Evolutionary conservation across 192 early-diverging fungal genomes (phyloP), one percentile per base, ranked within the genome.

Genomic region (Coemansia sp.): DNA sequence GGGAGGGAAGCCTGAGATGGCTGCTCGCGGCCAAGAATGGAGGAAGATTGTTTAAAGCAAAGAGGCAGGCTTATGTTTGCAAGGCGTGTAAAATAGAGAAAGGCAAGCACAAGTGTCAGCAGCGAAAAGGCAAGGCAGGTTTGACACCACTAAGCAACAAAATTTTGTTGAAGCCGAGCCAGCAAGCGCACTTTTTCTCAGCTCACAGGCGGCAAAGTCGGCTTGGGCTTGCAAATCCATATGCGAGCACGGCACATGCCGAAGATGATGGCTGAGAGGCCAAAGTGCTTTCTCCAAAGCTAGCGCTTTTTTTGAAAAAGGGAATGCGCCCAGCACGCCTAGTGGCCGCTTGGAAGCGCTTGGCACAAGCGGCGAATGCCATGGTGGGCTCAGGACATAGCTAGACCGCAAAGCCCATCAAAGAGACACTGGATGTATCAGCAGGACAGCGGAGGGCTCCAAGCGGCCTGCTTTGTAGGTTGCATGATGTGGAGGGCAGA

Each of bases 201-300:
- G 59, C 59, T 37, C 59, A 60, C 65, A 59, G 60, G 57, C 16
- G 24, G 51, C 58, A 67, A 67, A 45, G 39, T 33, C 55, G 68
- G 53, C 45, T 50, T 26, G 55, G 67, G 11, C 34, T 57, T 61
- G 67, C 21, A 70, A 57, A 63, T 63, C 68, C 60, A 70, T 63
- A 61, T 62, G 67, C 60, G 60, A 39, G 50, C 33, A 48, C 16
- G 45, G 28, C 45, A 46, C 45, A 63, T 35, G 40, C 3, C 42
- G n/a, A 51, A 34, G 59, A 31, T 59, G n/a, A 39, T 28, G 59
- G 36, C 11, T 40, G 57, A 45, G 18, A 20, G 20, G 20, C 39
- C 5, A n/a, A 50, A 26, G 46, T 10, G 23, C 48, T 23, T 50
- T 21, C 11, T 21, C 21, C 11, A 21, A 26, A 50, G 45, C 39